Base-by-base conservation (phyloP, 495 filamentous ascomycete genomes). In the Aspergillus haitiensis region DNA sequence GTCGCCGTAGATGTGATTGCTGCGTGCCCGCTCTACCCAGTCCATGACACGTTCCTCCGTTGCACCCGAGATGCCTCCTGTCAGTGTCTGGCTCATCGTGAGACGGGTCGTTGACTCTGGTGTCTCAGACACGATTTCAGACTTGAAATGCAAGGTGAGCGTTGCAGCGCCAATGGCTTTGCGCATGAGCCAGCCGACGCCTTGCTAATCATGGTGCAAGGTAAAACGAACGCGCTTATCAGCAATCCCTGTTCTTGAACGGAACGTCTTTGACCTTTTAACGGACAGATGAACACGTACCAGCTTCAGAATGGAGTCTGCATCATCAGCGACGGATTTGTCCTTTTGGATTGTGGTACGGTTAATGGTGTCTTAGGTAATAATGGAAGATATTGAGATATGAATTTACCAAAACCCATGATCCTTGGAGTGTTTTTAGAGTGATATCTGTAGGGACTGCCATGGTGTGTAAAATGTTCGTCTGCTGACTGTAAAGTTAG, bases 11-110 rank as follows among this genome's bases (percentile, higher is more conserved):
- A 61, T 51, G 36, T 61, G 59, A 42, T 61, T 61, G 59, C 42
- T 56, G 33, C 59, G 59, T 18, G 50, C 52, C 7, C 59, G 44
- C 37, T 61, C 59, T 2, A 39, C 52, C 59, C 59, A 61, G 52
- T 61, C 59, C 59, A 56, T 61, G 35, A 51, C 44, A 35, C 59
- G 59, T 27, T 61, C 59, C 32, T 61, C 59, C 6, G 59, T 56
- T 7, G 52, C 39, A 18, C 52, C 59, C 33, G 44, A 12, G 33
- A 61, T 61, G n/a, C 59, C 59, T 6, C 59, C 59, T 0, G 59
- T 61, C 1, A 61, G 51, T 6, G 59, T 61, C 21, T 61, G 59
- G 52, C 45, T 33, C 59, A 61, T 50, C 13, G 36, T 61, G 15
- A 61, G 45, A 21, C 45, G 51, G 27, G 4, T 13, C 3, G 51